Conservation (phyloP, 441 rosid species). For the Euphorbia schlechtendalii region DNA sequence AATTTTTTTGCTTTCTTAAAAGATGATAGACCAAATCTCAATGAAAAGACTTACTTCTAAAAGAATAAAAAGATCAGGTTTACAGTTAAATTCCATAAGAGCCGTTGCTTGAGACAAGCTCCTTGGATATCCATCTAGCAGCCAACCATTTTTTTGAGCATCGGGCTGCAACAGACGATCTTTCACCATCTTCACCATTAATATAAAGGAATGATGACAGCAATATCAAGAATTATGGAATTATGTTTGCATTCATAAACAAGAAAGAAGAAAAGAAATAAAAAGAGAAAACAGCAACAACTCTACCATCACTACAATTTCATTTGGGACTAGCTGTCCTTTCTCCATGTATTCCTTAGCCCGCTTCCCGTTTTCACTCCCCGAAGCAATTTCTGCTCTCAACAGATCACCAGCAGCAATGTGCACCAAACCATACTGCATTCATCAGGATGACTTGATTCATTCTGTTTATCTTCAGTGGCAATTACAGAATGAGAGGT, state of each 20-base stretch:
- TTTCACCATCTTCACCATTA: conserved; percentile 67
- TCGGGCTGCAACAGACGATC: conserved; percentile 65
- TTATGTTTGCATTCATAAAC: not conserved
- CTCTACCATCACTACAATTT: conserved; percentile 63
- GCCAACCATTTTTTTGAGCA: conserved; percentile 82
- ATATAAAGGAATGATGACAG: conserved; percentile 15
- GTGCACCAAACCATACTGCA: conserved; percentile 91
- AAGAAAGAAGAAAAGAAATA: not conserved
- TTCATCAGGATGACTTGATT: conserved; percentile 32
- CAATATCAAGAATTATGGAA: not conserved
- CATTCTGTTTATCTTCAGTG: conserved; percentile 30
- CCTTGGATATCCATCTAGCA: conserved; percentile 94
- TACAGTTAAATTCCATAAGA: conserved; percentile 55
- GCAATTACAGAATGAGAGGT: conserved; percentile 22
- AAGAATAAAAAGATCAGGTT: conserved; percentile 76
- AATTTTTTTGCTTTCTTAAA: not conserved
- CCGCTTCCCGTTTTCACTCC: conserved; percentile 72
- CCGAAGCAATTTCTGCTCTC: conserved; percentile 69
- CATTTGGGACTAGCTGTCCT: conserved; percentile 73
- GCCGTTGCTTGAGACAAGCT: conserved; percentile 86
- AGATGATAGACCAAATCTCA: not conserved
- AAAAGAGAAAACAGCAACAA: conserved; percentile 2
- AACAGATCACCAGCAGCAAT: conserved; percentile 90
- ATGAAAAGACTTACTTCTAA: conserved; percentile 50
- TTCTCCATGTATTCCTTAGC: conserved; percentile 86